Percentiles rank a stretch among this genome's conserved stretches.
phyloP scores from a whole-genome alignment of 129 eudicot genomes.

The carrot (Daucus carota) region DNA sequence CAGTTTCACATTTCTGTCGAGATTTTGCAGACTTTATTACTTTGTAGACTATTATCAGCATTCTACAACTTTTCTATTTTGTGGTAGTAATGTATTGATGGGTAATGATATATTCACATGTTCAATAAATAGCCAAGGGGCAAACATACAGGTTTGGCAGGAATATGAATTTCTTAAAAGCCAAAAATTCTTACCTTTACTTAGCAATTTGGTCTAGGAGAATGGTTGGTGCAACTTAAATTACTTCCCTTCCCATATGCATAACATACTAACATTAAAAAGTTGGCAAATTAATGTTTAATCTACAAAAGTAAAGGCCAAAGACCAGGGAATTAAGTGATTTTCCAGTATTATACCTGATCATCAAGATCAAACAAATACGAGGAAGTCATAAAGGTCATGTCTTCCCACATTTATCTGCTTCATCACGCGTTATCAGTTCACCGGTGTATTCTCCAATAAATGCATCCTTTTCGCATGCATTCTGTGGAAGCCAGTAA shows the following conservation, averaged over 20 bases:
- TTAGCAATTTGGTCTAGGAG: slow-evolving; percentile 88
- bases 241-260: slow-evolving; percentile 86
- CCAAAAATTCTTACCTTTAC: slow-evolving; percentile 50
- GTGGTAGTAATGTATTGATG: background rate
- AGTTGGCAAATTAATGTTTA: background rate
- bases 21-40: background rate
- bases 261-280: slow-evolving; percentile 63
- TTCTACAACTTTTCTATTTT: background rate
- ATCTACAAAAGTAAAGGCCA: slow-evolving; percentile 5
- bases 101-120: background rate
- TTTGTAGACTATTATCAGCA: background rate
- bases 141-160: background rate
- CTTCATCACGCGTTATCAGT: slow-evolving; percentile 85
- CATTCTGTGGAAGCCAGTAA: slow-evolving; percentile 47
- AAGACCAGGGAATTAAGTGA: background rate
- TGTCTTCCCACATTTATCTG: slow-evolving; percentile 89
- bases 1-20: background rate
- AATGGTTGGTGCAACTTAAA: slow-evolving; percentile 84
- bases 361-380: slow-evolving; percentile 82
- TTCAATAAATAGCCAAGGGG: background rate
- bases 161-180: background rate
- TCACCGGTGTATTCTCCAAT: slow-evolving; percentile 98
- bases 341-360: slow-evolving; percentile 38
- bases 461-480: slow-evolving; percentile 73
- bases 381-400: slow-evolving; percentile 76